Percentiles rank a stretch among this genome's conserved stretches.
Evolutionary conservation across 345 rosid genomes (phyloP).

Genomic region (Lepidium aucheri): DNA sequence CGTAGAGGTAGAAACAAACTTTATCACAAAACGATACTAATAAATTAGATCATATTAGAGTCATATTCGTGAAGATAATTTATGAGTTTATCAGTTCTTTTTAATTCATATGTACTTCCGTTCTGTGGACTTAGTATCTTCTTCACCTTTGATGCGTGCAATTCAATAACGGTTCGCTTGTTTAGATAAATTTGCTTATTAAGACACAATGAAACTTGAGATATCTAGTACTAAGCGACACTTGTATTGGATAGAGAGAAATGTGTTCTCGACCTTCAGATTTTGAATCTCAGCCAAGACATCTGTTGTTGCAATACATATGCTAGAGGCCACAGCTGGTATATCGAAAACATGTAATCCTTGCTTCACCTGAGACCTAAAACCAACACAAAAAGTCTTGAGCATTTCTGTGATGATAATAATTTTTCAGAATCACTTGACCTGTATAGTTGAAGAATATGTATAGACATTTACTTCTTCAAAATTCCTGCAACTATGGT

Average conservation of each 20-base stretch:
- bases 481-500: slow-evolving; percentile 57
- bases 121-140: not conserved
- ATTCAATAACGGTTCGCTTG: not conserved
- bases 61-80: not conserved
- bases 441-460: not conserved
- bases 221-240: slow-evolving; percentile 1
- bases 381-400: slow-evolving; percentile 27
- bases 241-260: not conserved
- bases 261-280: slow-evolving; percentile 57
- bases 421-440: slow-evolving; percentile 28
- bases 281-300: slow-evolving; percentile 53
- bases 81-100: not conserved
- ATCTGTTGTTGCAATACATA: slow-evolving; percentile 41
- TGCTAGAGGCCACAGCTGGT: slow-evolving; percentile 55
- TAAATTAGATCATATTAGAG: not conserved
- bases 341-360: slow-evolving; percentile 67
- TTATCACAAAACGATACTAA: not conserved
- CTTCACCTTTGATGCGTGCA: not conserved
- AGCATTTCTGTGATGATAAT: slow-evolving; percentile 47
- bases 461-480: slow-evolving; percentile 54
- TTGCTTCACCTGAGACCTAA: slow-evolving; percentile 59
- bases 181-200: not conserved
- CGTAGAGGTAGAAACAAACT: not conserved
- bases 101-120: not conserved
- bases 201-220: not conserved